Conservation (phyloP, 2,329 filamentous ascomycete species). For the Chaetoscypha palmicola region DNA sequence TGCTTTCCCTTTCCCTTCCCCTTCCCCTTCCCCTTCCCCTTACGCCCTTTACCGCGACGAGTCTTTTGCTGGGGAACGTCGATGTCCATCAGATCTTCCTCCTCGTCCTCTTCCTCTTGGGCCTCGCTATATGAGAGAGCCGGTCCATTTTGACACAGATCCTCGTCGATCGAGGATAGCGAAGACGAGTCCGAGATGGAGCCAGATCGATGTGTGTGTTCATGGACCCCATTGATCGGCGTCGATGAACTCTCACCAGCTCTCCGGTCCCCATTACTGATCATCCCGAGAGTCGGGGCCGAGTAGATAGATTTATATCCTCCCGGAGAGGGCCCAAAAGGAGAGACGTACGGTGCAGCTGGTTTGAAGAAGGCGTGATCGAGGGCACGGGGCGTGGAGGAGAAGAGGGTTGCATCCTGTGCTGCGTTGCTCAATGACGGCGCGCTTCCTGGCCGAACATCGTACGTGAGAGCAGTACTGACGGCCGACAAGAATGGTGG, state of each 20-base stretch:
- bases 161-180: constrained; percentile 32
- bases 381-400: constrained; percentile 4
- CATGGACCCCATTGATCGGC: too few relatives aligned
- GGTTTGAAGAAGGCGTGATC: too few relatives aligned
- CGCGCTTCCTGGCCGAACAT: constrained; percentile 2
- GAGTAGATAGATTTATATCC: background rate
- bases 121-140: too few relatives aligned
- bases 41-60: too few relatives aligned
- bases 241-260: too few relatives aligned
- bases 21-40: too few relatives aligned
- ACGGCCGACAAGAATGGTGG: constrained; percentile 13
- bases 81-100: too few relatives aligned
- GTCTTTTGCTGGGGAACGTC: too few relatives aligned
- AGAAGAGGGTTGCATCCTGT: background rate
- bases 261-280: background rate
- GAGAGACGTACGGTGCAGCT: constrained; percentile 4
- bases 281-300: background rate
- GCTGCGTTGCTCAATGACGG: constrained; percentile 3
- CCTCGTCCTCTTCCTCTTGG: too few relatives aligned
- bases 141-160: constrained; percentile 15
- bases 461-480: constrained; percentile 9
- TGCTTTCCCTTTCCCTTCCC: background rate
- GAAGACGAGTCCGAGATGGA: constrained; percentile 33
- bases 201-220: constrained; percentile 13
- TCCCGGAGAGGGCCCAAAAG: background rate